These are phyloP conservation scores for Earliella scabrosa DNA, from an alignment of 1,284 basidiomycete species.

Conservation along the genomic window DNA sequence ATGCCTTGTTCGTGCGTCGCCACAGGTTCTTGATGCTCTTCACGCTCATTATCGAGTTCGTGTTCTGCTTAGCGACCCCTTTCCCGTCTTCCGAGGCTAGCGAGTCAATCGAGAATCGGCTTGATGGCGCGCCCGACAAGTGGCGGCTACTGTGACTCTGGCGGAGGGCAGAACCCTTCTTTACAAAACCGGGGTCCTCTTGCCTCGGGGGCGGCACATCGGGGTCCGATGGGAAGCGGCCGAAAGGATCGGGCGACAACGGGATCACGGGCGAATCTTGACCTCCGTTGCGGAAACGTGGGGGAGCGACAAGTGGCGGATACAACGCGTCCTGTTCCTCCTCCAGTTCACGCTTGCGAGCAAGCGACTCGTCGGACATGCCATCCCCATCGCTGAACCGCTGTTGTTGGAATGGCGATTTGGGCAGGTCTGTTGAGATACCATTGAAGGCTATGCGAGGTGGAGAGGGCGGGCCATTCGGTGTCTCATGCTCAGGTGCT, in stretches of 20 bases:
- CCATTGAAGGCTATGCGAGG: slow-evolving; percentile 72
- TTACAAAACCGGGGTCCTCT: slow-evolving; percentile 16
- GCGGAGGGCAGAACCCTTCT: slow-evolving; percentile 11
- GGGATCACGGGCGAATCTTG: slow-evolving; percentile 60
- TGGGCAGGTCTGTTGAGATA: slow-evolving; percentile 60
- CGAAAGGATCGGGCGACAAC: slow-evolving; percentile 79
- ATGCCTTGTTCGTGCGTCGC: slow-evolving; percentile 65
- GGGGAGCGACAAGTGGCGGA: slow-evolving; percentile 41
- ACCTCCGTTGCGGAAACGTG: slow-evolving; percentile 28
- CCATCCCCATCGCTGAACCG: slow-evolving; percentile 26
- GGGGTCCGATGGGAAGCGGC: slow-evolving; percentile 61
- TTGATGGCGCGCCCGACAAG: slow-evolving; percentile 44
- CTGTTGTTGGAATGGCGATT: slow-evolving; percentile 42
- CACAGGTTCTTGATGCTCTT: slow-evolving; percentile 74
- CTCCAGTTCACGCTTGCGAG: slow-evolving; percentile 56
- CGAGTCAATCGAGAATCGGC: slow-evolving; percentile 78
- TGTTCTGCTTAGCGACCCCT: slow-evolving; percentile 15
- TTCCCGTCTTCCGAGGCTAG: slow-evolving; percentile 45
- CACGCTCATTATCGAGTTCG: slow-evolving; percentile 59
- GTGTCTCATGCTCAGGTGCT: slow-evolving; percentile 15
- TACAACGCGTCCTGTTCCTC: slow-evolving; percentile 48
- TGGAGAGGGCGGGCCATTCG: slow-evolving; percentile 46
- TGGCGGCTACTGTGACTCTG: slow-evolving; percentile 24
- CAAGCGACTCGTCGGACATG: slow-evolving; percentile 51
- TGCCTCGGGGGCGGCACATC: slow-evolving; percentile 30